Percentiles rank a stretch among this genome's conserved stretches.
Evolutionary conservation across 164 flowering plant species (phyloP).

Genomic region (Buxus sempervirens): DNA sequence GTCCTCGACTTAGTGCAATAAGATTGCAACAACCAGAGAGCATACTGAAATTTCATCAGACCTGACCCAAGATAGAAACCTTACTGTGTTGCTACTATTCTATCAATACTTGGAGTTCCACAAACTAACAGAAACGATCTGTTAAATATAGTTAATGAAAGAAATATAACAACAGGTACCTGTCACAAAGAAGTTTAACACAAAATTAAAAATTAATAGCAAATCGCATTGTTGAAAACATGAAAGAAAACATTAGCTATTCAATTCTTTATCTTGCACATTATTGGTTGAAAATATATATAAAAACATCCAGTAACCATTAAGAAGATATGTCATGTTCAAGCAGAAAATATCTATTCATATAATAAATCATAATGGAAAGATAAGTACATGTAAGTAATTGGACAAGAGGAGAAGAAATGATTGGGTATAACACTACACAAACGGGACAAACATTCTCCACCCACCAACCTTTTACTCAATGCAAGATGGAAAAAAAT

Average conservation of each 20-base stretch:
- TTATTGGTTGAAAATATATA: no score
- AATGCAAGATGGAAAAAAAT: neutral
- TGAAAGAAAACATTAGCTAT: no score
- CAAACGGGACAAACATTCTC: neutral
- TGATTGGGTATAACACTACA: neutral
- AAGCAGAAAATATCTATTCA: no score
- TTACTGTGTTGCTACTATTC: neutral
- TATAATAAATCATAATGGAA: no score
- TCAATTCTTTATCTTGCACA: neutral
- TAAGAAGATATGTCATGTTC: no score
- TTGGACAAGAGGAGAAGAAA: no score
- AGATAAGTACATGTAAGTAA: no score
- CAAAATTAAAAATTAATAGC: neutral
- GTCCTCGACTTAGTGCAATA: neutral
- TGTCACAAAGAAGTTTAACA: neutral
- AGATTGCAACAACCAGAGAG: neutral
- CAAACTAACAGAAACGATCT: neutral
- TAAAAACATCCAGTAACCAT: no score
- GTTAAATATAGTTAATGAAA: no score
- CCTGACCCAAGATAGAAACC: neutral
- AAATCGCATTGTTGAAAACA: no score
- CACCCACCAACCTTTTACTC: neutral
- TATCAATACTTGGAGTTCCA: neutral
- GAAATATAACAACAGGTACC: neutral
- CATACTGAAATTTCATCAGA: neutral